Evolutionary conservation across 1,139 yeast species (phyloP).

Genomic region (Saccharomyces uvarum): DNA sequence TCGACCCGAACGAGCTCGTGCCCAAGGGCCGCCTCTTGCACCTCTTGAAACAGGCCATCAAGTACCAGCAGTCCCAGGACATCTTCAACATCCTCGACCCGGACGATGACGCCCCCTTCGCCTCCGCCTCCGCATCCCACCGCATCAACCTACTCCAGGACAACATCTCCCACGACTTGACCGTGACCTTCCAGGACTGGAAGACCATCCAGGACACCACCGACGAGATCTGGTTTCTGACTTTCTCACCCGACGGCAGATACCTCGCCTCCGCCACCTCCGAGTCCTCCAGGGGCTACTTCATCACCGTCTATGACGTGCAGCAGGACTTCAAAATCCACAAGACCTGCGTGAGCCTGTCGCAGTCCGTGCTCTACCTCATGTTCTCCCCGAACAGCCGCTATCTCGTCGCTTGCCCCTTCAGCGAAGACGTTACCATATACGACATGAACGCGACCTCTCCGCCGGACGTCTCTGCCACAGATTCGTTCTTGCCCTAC

Average conservation of each 20-base stretch:
- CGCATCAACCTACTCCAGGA: conserved; percentile 26
- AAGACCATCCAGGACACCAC: conserved; percentile 45
- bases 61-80: conserved; percentile 39
- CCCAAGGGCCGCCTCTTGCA: conserved; percentile 46
- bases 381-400: conserved; percentile 67
- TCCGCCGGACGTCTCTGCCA: neutral
- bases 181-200: conserved; percentile 24
- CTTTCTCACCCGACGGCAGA: conserved; percentile 71
- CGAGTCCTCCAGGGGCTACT: conserved; percentile 41
- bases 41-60: conserved; percentile 46
- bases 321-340: conserved; percentile 42
- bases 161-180: conserved; percentile 19
- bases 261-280: conserved; percentile 70
- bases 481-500: neutral
- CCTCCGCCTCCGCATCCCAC: neutral
- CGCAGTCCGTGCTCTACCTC: conserved; percentile 57
- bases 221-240: conserved; percentile 79
- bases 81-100: conserved; percentile 26
- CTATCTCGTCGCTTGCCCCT: conserved; percentile 60
- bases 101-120: neutral
- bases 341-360: conserved; percentile 40
- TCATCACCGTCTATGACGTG: conserved; percentile 61
- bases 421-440: conserved; percentile 57
- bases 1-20: conserved; percentile 47
- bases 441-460: conserved; percentile 44